Evolutionary conservation across 345 rosid genomes (phyloP).

Genomic region (Eucalyptus urophylla): DNA sequence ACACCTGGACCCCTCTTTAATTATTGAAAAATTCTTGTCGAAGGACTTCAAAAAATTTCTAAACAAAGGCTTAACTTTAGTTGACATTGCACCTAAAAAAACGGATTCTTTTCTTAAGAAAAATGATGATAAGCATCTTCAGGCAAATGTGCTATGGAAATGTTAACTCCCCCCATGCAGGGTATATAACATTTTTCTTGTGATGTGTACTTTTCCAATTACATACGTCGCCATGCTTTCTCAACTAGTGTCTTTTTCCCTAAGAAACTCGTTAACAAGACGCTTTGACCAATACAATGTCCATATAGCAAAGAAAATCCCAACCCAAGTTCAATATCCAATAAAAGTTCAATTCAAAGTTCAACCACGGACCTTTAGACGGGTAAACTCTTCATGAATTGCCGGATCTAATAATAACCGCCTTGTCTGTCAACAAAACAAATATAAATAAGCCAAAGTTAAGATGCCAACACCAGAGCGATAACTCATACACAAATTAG

Average conservation of each 20-base stretch:
- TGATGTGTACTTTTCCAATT: not conserved
- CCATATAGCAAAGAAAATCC: not conserved
- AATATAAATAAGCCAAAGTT: not conserved
- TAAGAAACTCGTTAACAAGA: not conserved
- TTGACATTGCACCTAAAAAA: not conserved
- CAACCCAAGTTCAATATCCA: not conserved
- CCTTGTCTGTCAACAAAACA: slow-evolving; percentile 55
- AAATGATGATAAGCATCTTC: not conserved
- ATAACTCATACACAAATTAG: not conserved
- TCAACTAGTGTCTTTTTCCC: not conserved
- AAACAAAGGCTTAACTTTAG: not conserved
- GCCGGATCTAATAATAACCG: slow-evolving; percentile 93
- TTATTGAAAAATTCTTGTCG: not conserved
- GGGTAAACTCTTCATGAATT: slow-evolving; percentile 90
- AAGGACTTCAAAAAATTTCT: not conserved
- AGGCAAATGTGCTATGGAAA: not conserved
- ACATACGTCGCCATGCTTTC: not conserved
- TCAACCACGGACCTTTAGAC: slow-evolving; percentile 50
- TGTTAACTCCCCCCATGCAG: not conserved
- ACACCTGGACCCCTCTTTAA: not conserved
- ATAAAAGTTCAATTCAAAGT: not conserved
- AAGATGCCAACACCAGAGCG: not conserved
- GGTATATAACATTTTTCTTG: not conserved
- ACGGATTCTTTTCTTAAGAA: not conserved
- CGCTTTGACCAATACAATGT: not conserved